Evolutionary conservation across 257 asterid species (phyloP), one percentile per base, ranked within the genome.

Genomic region (Gardenia jasminoides): DNA sequence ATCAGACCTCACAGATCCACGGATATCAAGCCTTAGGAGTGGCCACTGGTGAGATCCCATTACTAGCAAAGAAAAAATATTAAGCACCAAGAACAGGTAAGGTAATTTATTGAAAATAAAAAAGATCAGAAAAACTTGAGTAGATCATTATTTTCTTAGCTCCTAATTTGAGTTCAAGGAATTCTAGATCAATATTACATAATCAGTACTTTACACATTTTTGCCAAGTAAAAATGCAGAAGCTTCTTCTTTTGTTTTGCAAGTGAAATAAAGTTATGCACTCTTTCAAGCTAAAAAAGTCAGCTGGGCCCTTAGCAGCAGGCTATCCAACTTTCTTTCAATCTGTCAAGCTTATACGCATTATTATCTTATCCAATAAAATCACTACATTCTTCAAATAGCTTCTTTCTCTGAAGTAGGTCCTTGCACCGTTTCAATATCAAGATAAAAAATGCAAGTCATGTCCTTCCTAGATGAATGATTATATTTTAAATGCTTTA

Each of bases 41-140:
- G 98, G 98, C 98, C 98, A 91, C 67, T 89, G 96, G 69, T 76
- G 85, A 82, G 98, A 94, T 80, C 98, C 98, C 87, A 94, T 87
- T 73, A 94, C 98, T 94, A 77, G 70, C 64, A 67, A 79, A 61
- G 71, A 78, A 66, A 28, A 71, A 79, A 82, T 52, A 78, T 72
- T 72, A 69, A 76, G 79, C 71, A 80, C 62, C 75, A 83, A 75
- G 64, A 80, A 81, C 39, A 68, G 61, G 87, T 84, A 76, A 77
- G 79, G 44, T 58, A 72, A 73, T 41, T 30, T 46, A 3, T 19
- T n/a, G 13, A 30, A 67, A 13, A 30, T 54, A 31, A 46, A n/a
- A 43, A 47, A 54, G 58, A 33, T 52, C 62, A 74, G 1, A 50
- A 66, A 33, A 36, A 31, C 19, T 30, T 12, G 68, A 31, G 54